Percentiles rank a stretch among this genome's conserved stretches.
phyloP scores from a whole-genome alignment of 148 eudicot species.

The Arctostaphylos glauca region DNA sequence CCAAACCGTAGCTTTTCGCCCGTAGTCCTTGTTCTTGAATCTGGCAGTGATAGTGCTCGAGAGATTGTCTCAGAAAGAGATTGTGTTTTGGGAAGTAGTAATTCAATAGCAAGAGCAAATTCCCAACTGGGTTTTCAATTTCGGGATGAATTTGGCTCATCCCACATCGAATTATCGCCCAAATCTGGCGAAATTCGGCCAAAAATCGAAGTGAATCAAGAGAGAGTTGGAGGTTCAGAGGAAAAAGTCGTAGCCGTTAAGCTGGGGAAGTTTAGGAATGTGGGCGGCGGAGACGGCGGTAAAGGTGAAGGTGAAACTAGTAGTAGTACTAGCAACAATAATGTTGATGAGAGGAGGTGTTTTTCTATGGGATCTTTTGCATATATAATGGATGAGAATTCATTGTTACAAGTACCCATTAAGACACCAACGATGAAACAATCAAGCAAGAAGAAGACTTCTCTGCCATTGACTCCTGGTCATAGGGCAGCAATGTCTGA shows the following conservation, averaged over 20 bases:
- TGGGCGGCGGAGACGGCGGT: conserved; percentile 30
- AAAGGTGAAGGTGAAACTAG: conserved; percentile 33
- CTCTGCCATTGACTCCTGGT: conserved; percentile 41
- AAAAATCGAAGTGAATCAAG: conserved; percentile 3
- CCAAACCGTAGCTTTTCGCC: conserved; percentile 34
- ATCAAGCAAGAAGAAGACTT: conserved; percentile 38
- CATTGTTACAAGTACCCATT: conserved; percentile 68
- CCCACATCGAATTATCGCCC: conserved; percentile 12
- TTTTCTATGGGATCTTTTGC: conserved; percentile 96
- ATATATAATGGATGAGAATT: conserved; percentile 75
- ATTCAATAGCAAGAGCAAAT: conserved; percentile 30
- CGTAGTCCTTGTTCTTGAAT: conserved; percentile 69
- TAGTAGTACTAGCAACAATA: conserved; percentile 10
- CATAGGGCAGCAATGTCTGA: conserved; percentile 65
- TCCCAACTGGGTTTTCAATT: conserved; percentile 28
- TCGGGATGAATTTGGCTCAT: conserved; percentile 28
- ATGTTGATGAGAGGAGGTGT: conserved; percentile 69
- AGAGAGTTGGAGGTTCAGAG: conserved; percentile 11
- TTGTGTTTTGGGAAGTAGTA: conserved; percentile 9
- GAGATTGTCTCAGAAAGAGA: conserved; percentile 41
- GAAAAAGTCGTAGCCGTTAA: conserved; percentile 61
- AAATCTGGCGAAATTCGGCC: conserved; percentile 38
- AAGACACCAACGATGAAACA: conserved; percentile 53
- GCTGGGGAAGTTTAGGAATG: conserved; percentile 76
- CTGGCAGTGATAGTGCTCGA: conserved; percentile 57